Conservation (phyloP, 352 stramenopile genomes). For the Phytopythium delawarense region DNA sequence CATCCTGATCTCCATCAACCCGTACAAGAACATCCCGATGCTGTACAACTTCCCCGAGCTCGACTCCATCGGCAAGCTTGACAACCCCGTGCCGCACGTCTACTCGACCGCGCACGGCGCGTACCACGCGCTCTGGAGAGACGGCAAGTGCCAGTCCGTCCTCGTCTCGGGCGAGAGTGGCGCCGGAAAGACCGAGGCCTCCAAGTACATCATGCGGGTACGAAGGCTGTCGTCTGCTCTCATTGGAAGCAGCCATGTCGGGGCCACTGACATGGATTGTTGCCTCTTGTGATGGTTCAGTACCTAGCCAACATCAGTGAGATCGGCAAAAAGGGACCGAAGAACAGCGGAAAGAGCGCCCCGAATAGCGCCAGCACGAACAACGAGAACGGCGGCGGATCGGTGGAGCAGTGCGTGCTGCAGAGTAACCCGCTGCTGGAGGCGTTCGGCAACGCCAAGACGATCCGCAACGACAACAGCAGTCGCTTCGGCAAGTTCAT, state of each 20-base stretch:
- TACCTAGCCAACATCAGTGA: slow-evolving; percentile 90
- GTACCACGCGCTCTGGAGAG: slow-evolving; percentile 74
- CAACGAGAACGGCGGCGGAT: slow-evolving; percentile 24
- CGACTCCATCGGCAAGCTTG: slow-evolving; percentile 81
- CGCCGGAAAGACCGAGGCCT: slow-evolving; percentile 86
- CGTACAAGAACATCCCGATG: slow-evolving; percentile 94
- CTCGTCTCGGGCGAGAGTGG: slow-evolving; percentile 85
- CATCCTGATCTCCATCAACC: slow-evolving; percentile 96
- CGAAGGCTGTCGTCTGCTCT: neutral
- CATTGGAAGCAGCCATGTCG: neutral
- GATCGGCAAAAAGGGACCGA: slow-evolving; percentile 75
- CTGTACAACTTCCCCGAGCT: slow-evolving; percentile 90
- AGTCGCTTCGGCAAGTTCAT: slow-evolving; percentile 97
- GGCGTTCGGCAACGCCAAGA: slow-evolving; percentile 93
- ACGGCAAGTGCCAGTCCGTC: slow-evolving; percentile 84
- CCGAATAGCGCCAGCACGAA: slow-evolving; percentile 19
- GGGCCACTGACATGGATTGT: slow-evolving; percentile 8
- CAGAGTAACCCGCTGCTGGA: slow-evolving; percentile 92
- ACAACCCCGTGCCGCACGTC: slow-evolving; percentile 84
- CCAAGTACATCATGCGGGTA: slow-evolving; percentile 91
- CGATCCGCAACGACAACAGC: slow-evolving; percentile 95
- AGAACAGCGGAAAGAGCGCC: slow-evolving; percentile 59
- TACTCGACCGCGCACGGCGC: slow-evolving; percentile 83
- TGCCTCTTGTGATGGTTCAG: slow-evolving; percentile 18
- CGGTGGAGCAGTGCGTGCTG: slow-evolving; percentile 89